Conservation (phyloP, 306 rosid genomes). For the Acacia confusa region DNA sequence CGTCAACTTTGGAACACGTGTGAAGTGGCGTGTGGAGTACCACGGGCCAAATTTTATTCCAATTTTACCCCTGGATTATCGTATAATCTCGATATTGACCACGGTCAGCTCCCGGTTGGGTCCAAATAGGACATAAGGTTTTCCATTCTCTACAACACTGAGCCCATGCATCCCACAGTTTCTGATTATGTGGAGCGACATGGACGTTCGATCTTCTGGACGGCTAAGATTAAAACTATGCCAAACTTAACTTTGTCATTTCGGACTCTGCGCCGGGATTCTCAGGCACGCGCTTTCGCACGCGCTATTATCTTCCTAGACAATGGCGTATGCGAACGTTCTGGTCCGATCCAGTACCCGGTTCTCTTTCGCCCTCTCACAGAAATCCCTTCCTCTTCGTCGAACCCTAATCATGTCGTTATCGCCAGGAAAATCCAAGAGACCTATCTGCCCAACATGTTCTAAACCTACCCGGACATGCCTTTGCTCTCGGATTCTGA, state of each 20-base stretch:
- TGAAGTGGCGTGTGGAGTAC: conserved; percentile 44
- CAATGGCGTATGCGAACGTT: not conserved
- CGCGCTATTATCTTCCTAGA: not conserved
- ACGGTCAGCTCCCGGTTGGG: not conserved
- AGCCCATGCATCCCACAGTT: not conserved
- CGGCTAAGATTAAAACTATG: not conserved
- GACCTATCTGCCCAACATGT: conserved; percentile 74
- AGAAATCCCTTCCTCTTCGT: conserved; percentile 15
- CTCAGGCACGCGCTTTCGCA: not conserved
- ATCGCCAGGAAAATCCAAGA: conserved; percentile 45
- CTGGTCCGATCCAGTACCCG: conserved; percentile 20
- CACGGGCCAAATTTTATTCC: conserved; percentile 2
- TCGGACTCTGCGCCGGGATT: not conserved
- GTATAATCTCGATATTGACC: not conserved
- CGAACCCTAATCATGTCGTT: conserved; percentile 43
- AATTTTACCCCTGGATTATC: conserved; percentile 12
- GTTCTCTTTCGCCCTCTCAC: not conserved
- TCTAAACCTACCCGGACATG: conserved; percentile 75
- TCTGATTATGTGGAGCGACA: not conserved
- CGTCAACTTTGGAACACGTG: not conserved
- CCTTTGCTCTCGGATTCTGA: conserved; percentile 66
- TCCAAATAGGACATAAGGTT: too few species aligned
- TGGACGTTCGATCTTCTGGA: not conserved
- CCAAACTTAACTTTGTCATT: not conserved
- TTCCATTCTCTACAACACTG: too few species aligned